These are phyloP conservation scores for Peronospora destructor DNA, from an alignment of 352 stramenopile species.

Conservation along the genomic window DNA sequence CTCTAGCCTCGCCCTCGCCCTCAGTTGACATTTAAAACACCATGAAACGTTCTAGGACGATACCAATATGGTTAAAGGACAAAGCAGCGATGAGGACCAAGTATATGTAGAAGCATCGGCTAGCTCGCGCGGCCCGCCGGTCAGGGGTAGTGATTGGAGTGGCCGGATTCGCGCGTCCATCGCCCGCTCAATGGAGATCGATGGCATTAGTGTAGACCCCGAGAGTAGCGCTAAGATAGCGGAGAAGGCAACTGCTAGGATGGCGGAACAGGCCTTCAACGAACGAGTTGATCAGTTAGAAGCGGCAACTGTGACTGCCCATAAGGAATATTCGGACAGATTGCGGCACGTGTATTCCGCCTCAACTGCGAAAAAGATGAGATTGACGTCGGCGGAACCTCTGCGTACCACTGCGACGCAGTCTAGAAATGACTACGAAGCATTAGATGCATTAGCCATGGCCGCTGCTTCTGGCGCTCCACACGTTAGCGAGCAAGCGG, in stretches of 20 bases:
- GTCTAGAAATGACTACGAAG: constrained; percentile 18
- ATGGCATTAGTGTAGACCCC: constrained; percentile 15
- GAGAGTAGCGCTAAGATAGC: constrained; percentile 28
- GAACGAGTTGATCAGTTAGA: constrained; percentile 16
- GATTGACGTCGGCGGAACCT: constrained; percentile 7
- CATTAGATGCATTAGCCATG: constrained; percentile 20
- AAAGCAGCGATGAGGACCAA: not conserved
- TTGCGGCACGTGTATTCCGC: constrained; percentile 46
- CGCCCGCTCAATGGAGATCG: constrained; percentile 26
- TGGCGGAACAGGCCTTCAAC: constrained; percentile 31
- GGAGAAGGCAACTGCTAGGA: constrained; percentile 18
- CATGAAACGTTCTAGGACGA: not conserved
- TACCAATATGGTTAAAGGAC: not conserved
- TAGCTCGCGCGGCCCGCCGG: not conserved
- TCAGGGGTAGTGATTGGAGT: constrained; percentile 15
- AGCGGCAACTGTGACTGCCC: constrained; percentile 12
- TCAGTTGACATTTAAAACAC: not conserved
- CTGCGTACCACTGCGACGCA: not conserved
- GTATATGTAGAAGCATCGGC: not conserved
- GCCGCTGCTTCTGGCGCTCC: constrained; percentile 12
- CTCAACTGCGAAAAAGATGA: constrained; percentile 33
- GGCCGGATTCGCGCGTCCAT: constrained; percentile 24
- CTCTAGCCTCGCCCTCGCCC: not conserved
- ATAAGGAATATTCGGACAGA: constrained; percentile 59
- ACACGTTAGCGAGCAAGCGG: not conserved